phyloP scores from a whole-genome alignment of 1,284 basidiomycete species.

The Cryptococcus hybrid region DNA sequence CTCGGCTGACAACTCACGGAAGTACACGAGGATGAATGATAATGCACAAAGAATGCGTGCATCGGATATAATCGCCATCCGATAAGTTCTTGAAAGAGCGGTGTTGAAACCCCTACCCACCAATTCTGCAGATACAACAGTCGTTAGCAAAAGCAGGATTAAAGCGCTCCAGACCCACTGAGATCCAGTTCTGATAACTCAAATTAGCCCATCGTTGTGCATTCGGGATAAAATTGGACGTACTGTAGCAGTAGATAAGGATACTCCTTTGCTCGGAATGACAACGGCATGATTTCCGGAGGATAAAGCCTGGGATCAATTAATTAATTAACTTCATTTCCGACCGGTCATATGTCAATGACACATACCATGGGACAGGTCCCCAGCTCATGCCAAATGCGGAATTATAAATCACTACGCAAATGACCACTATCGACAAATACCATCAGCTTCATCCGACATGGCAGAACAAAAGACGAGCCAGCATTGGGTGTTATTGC shows the following conservation, averaged over 20 bases:
- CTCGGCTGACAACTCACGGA: constrained; percentile 17
- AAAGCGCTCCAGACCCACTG: constrained; percentile 45
- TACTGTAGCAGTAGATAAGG: constrained; percentile 76
- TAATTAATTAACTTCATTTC: not conserved
- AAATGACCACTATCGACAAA: constrained; percentile 65
- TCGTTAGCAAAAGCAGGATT: not conserved
- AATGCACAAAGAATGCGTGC: constrained; percentile 88
- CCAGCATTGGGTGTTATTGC: constrained; percentile 74
- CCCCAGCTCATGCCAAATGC: constrained; percentile 68
- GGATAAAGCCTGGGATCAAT: constrained; percentile 79
- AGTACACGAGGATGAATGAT: constrained; percentile 68
- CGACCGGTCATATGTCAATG: not conserved
- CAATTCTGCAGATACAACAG: constrained; percentile 33
- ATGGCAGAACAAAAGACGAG: constrained; percentile 10
- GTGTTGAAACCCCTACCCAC: constrained; percentile 81
- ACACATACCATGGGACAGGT: constrained; percentile 48
- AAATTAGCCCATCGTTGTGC: not conserved
- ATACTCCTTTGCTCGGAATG: constrained; percentile 89
- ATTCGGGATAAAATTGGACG: constrained; percentile 19
- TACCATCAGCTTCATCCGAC: constrained; percentile 5
- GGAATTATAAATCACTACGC: constrained; percentile 91
- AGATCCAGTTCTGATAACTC: constrained; percentile 62
- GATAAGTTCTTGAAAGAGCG: constrained; percentile 83
- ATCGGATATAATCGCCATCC: constrained; percentile 93
- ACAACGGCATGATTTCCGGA: constrained; percentile 89